phyloP scores from a whole-genome alignment of 192 early-diverging fungal genomes.

The Backusella tarrabulga region DNA sequence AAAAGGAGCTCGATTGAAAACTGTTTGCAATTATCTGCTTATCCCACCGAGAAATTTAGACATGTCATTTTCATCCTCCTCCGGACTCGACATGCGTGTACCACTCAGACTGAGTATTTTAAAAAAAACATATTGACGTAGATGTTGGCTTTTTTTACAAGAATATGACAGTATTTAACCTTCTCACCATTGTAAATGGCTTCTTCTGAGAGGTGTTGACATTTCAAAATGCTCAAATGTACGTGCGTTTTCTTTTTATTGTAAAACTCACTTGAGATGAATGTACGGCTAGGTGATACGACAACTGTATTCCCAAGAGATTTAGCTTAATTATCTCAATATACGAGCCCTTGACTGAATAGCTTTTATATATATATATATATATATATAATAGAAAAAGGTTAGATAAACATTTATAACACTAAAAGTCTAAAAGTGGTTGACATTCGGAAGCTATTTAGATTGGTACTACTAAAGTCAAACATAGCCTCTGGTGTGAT shows the following conservation, averaged over 20 bases:
- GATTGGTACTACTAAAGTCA: neutral
- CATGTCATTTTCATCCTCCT: neutral
- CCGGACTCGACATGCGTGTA: neutral
- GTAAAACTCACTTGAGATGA: too few relatives aligned
- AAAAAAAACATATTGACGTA: too few relatives aligned
- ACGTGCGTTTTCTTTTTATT: neutral
- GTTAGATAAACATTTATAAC: neutral
- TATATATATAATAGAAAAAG: neutral
- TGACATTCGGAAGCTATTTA: neutral
- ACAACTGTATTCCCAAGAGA: neutral
- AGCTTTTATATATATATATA: neutral
- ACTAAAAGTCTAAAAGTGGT: neutral
- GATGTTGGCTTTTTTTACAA: too few relatives aligned
- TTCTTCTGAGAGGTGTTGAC: too few relatives aligned
- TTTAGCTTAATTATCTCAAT: neutral
- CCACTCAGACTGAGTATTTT: neutral
- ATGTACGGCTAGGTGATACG: too few relatives aligned
- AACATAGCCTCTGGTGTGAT: neutral
- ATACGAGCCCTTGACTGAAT: neutral
- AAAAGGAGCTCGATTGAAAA: neutral
- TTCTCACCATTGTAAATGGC: too few relatives aligned
- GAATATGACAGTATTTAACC: too few relatives aligned
- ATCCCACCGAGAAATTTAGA: neutral
- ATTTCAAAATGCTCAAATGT: neutral
- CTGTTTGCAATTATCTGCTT: neutral